Evolutionary conservation across 495 filamentous ascomycete genomes (phyloP), one percentile per base, ranked within the genome.

Genomic region (Podospora tetraspora): DNA sequence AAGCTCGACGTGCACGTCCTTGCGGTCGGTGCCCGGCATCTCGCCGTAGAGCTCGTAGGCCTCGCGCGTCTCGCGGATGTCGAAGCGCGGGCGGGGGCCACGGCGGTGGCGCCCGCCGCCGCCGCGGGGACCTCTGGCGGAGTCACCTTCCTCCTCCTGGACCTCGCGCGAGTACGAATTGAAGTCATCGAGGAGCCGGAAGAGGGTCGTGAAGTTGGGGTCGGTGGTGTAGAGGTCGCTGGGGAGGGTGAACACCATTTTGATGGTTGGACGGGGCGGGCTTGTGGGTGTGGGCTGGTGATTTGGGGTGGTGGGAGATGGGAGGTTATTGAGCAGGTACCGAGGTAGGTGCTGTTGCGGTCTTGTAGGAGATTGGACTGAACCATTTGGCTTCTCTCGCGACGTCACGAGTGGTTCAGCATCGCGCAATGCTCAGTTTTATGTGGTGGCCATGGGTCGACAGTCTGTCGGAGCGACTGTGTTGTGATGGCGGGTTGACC

Each of bases 41-140:
- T 96, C 92, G 71, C 91, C 91, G 72, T 93, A 87, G 12, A 96
- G 87, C 71, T 92, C 83, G 75, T 93, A 96, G 66, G 75, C 78
- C 1, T 87, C 75, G 7, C 79, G 76, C 10, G 79, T 71, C 77
- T 94, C 91, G 66, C 85, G 84, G 59, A 94, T 86, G 74, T 95
- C 92, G 78, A 95, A 94, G 58, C 83, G 77, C 16, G 72, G 71
- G n/a, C 58, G 61, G 25, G 61, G 61, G 10, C 69, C 63, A 22
- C 73, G 75, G 52, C 74, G 79, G 37, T 80, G 60, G 66, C 64
- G 70, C 63, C 67, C 67, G 34, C 30, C 52, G 1, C 22, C 43
- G 34, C 30, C 30, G 3, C 16, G 37, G 5, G 23, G 27, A 10
- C 34, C 16, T 25, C 27, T 29, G 32, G 52, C 19, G 24, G 21